Evolutionary conservation across 1,139 yeast species (phyloP), one percentile per base, ranked within the genome.

Genomic region (Yamadazyma pseudoaaseri): DNA sequence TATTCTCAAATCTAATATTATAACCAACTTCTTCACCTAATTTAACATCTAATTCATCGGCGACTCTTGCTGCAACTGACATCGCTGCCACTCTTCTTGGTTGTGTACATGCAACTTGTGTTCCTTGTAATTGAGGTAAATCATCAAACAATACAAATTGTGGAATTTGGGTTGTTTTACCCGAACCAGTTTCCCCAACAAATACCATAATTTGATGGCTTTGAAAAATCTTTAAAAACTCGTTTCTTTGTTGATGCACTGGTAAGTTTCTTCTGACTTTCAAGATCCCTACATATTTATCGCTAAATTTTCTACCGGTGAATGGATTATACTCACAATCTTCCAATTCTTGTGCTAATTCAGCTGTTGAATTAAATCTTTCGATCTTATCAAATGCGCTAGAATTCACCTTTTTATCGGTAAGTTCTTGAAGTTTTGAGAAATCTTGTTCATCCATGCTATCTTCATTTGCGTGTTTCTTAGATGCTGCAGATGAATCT

Each of bases 121-220:
- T 79, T 3, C 94, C 92, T 31, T 68, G 65, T 38, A 85, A 63
- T 44, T 86, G 95, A 20, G 95, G 95, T 61, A 94, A 78, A 49
- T 89, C 97, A 56, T 92, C 97, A 47, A 81, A 89, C 29, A 90
- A 70, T 20, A 92, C 97, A 65, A 89, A 90, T 60, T 90, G 97
- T 3, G 97, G 97, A 42, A 90, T 89, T 62, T 90, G 97, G 1
- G 97, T 90, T 16, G 97, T 90, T 58, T 90, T 90, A 73, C 97
- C 97, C 11, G 96, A 86, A 62, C 97, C 97, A 1, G 98, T 92
- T 60, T 92, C 98, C 67, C 98, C 98, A 28, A 92, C 97, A 61
- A 92, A 89, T 30, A 92, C 97, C 95, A 92, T 85, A 54, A 92
- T 86, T 61, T 92, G 98, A 29, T 94, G 81, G 12, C 76, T 65